Percentiles rank a stretch among this genome's conserved stretches.
Evolutionary conservation across 2,329 filamentous ascomycete species (phyloP).

Genomic region (Ceratocystis smalleyi): DNA sequence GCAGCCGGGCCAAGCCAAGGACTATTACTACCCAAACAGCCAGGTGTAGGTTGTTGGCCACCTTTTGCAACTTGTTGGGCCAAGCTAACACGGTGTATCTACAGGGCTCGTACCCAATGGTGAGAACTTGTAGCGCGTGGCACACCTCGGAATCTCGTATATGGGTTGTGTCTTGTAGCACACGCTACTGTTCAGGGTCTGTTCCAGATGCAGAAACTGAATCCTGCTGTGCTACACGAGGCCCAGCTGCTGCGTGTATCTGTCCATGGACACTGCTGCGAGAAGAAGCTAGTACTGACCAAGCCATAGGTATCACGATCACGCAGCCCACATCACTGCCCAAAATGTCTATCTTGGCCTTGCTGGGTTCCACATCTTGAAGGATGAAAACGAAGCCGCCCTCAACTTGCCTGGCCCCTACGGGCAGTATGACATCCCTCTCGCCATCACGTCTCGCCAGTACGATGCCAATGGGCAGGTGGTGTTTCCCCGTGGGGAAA

Average conservation of each 20-base stretch:
- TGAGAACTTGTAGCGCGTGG: background rate
- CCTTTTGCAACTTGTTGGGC: background rate
- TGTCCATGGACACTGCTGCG: background rate
- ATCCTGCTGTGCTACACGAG: background rate
- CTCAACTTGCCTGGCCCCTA: constrained; percentile 34
- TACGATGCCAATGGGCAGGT: constrained; percentile 38
- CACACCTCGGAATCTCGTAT: background rate
- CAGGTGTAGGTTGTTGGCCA: constrained; percentile 22
- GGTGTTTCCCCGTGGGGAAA: constrained; percentile 30
- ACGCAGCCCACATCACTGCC: constrained; percentile 31
- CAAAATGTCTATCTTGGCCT: constrained; percentile 42
- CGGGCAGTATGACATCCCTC: constrained; percentile 38
- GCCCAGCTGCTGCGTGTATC: background rate
- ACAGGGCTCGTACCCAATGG: constrained; percentile 37
- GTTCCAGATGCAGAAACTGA: background rate
- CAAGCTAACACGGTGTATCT: background rate
- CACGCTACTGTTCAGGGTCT: background rate
- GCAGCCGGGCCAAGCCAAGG: constrained; percentile 38
- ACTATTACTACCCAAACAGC: constrained; percentile 46
- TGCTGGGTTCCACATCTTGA: constrained; percentile 39
- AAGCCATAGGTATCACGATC: constrained; percentile 32
- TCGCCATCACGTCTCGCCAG: constrained; percentile 34
- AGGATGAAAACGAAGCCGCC: constrained; percentile 33
- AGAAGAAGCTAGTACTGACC: background rate
- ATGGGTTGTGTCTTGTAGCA: background rate